These are phyloP conservation scores for Cercospora brassicicola DNA, from an alignment of 2,329 filamentous ascomycete species.

Conservation along the genomic window DNA sequence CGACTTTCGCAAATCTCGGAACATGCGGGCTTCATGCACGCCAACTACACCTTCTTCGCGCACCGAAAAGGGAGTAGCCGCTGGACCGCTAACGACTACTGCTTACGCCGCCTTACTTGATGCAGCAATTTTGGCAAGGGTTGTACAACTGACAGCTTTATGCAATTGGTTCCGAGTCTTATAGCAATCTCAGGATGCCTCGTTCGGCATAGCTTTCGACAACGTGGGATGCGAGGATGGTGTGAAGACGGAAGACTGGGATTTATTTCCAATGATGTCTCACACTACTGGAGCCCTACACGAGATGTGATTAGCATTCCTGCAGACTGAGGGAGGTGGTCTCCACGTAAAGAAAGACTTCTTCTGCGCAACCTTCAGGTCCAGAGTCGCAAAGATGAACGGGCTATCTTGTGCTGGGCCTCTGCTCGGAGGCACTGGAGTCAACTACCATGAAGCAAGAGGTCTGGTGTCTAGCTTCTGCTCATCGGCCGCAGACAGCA, in stretches of 20 bases:
- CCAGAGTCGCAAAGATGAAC: not conserved
- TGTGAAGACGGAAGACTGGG: not conserved
- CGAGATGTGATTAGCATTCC: not conserved
- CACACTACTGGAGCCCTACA: not conserved
- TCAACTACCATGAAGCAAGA: constrained; percentile 18
- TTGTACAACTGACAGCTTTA: too few species aligned
- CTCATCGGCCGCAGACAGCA: not conserved
- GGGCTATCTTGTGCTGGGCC: constrained; percentile 11
- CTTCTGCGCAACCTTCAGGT: not conserved
- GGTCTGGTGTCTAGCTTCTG: constrained; percentile 16
- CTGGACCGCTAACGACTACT: not conserved
- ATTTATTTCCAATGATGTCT: not conserved
- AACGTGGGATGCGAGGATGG: not conserved
- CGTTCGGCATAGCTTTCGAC: not conserved
- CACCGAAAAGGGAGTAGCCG: not conserved
- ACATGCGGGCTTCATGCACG: not conserved
- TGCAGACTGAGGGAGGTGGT: not conserved
- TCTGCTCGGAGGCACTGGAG: constrained; percentile 14
- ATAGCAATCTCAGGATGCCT: not conserved
- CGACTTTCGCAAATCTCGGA: constrained; percentile 1
- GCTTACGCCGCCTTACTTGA: not conserved
- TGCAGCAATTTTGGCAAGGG: not conserved
- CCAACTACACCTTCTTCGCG: not conserved
- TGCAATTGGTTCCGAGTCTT: not conserved
- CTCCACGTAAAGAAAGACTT: not conserved